Evolutionary conservation across 495 filamentous ascomycete genomes (phyloP).

Genomic region (Penicillium simplicissimum): DNA sequence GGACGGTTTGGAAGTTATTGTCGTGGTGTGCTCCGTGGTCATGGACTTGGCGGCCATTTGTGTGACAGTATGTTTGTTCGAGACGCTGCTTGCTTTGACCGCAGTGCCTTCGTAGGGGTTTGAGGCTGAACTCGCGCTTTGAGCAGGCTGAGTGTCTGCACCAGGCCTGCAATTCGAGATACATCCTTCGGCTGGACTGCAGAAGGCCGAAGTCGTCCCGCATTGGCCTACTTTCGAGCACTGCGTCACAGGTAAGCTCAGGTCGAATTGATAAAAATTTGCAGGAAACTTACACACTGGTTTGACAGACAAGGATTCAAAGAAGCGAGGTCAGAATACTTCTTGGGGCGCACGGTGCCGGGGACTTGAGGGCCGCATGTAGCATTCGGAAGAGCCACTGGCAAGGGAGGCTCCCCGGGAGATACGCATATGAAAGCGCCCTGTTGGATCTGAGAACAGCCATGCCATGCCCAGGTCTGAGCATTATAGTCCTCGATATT

Average conservation of each 20-base stretch:
- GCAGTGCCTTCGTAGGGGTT: neutral
- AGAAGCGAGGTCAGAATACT: constrained; percentile 2
- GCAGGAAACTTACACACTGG: constrained; percentile 20
- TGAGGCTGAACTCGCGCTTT: neutral
- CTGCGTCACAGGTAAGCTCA: neutral
- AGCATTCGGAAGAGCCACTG: constrained; percentile 14
- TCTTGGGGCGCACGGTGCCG: constrained; percentile 12
- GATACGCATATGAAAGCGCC: constrained; percentile 18
- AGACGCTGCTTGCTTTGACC: neutral
- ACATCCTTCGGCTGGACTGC: constrained; percentile 6
- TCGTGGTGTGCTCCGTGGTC: neutral
- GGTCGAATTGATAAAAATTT: neutral
- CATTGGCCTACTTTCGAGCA: constrained; percentile 12
- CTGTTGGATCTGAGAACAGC: constrained; percentile 12
- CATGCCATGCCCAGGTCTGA: constrained; percentile 13
- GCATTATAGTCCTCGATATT: constrained; percentile 20
- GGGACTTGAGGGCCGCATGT: constrained; percentile 26
- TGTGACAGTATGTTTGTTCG: neutral
- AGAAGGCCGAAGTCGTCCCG: constrained; percentile 14
- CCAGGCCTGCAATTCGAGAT: neutral
- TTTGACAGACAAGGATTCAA: constrained; percentile 20
- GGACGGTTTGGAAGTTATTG: neutral
- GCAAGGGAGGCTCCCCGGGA: constrained; percentile 17
- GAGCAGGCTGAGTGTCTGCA: neutral
- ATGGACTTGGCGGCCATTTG: neutral